These are phyloP conservation scores for Boletus sensibilis DNA, from an alignment of 768 basidiomycete species.

Conservation along the genomic window DNA sequence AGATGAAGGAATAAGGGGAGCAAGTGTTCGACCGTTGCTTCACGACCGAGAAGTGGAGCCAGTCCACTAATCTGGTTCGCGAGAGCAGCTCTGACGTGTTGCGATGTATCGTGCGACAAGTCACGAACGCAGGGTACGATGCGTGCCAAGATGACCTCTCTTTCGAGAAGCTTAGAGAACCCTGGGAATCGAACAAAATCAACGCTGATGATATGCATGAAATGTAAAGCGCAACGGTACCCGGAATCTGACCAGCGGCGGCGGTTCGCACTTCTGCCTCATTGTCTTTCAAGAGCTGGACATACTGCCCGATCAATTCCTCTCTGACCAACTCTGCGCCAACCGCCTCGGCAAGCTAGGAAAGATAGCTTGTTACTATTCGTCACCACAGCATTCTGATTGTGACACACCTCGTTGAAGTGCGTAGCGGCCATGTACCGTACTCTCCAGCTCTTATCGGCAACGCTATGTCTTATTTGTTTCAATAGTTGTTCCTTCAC, in stretches of 20 bases:
- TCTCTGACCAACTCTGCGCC: conserved; percentile 89
- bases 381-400: not conserved
- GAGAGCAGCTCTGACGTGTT: conserved; percentile 95
- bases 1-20: conserved; percentile 94
- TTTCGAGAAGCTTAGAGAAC: conserved; percentile 90
- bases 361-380: not conserved
- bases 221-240: conserved; percentile 41
- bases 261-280: conserved; percentile 98
- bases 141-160: conserved; percentile 88
- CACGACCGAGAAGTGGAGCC: conserved; percentile 89
- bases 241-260: conserved; percentile 94
- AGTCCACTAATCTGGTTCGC: conserved; percentile 96
- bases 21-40: conserved; percentile 94
- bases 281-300: conserved; percentile 93
- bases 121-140: conserved; percentile 95
- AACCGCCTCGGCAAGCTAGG: conserved; percentile 85
- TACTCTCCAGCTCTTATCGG: conserved; percentile 98
- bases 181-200: conserved; percentile 47
- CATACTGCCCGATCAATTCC: conserved; percentile 90
- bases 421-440: conserved; percentile 98
- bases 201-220: not conserved
- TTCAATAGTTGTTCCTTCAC: conserved; percentile 87
- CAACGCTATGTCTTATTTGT: conserved; percentile 83
- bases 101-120: conserved; percentile 88
- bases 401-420: conserved; percentile 78